phyloP scores from a whole-genome alignment of 2,329 filamentous ascomycete species.

The Sclerotinia minor region DNA sequence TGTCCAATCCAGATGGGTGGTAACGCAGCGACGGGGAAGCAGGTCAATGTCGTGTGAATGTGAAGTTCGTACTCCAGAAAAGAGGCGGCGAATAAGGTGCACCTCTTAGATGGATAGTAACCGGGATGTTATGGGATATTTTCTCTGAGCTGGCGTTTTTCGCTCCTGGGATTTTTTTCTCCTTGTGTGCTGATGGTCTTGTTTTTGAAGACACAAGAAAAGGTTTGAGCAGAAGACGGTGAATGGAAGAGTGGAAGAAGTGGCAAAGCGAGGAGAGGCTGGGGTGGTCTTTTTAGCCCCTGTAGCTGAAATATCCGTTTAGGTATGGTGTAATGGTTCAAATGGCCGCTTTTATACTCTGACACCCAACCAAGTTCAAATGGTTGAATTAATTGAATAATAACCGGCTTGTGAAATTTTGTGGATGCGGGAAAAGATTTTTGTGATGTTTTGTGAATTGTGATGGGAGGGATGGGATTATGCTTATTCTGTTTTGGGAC shows the following conservation, averaged over 20 bases:
- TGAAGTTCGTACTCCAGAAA: constrained; percentile 1
- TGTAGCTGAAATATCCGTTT: constrained; percentile 12
- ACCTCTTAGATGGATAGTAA: constrained; percentile 30
- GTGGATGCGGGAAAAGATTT: background rate
- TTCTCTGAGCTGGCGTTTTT: constrained; percentile 28
- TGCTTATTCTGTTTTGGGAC: constrained; percentile 11
- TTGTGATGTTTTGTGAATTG: background rate
- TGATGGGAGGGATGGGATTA: constrained; percentile 7
- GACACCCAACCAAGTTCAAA: constrained; percentile 10
- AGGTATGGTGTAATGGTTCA: constrained; percentile 9
- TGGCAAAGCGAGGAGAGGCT: constrained; percentile 19
- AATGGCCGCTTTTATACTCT: constrained; percentile 17
- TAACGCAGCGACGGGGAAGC: constrained; percentile 15
- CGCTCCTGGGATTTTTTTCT: background rate
- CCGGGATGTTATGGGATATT: background rate
- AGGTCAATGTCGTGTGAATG: constrained; percentile 23
- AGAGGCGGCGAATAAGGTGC: constrained; percentile 31
- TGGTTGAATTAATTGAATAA: background rate
- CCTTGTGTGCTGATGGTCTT: constrained; percentile 6
- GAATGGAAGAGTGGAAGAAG: constrained; percentile 19
- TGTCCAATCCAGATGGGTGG: constrained; percentile 34
- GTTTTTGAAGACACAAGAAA: background rate
- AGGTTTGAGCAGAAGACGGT: constrained; percentile 17
- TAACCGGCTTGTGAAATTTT: background rate
- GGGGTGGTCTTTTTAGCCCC: constrained; percentile 5